These are phyloP conservation scores for Clonostachys solani DNA, from an alignment of 2,329 filamentous ascomycete species.

Conservation along the genomic window DNA sequence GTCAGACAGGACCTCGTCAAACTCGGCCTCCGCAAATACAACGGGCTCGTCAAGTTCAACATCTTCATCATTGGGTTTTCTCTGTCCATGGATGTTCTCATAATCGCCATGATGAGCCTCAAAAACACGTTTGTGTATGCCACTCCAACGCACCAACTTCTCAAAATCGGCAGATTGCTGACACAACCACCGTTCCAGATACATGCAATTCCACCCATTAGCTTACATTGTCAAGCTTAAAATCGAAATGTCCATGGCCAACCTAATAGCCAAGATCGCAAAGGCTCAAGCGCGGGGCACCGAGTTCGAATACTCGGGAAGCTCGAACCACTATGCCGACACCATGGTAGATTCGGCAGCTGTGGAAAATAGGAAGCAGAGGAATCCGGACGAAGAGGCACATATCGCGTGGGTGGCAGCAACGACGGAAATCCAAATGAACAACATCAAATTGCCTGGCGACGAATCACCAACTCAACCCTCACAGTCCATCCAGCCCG, in stretches of 20 bases:
- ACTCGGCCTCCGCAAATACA: constrained; percentile 43
- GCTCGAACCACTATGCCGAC: too few relatives aligned
- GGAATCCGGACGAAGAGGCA: background rate
- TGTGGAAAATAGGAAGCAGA: too few relatives aligned
- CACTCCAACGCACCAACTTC: rapidly evolving
- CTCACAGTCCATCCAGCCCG: too few relatives aligned
- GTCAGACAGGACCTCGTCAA: constrained; percentile 38
- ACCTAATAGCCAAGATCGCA: constrained; percentile 29
- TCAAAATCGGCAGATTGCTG: background rate
- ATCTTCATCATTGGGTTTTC: constrained; percentile 15
- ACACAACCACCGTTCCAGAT: constrained; percentile 21
- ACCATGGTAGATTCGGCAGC: too few relatives aligned
- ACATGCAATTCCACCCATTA: constrained; percentile 31
- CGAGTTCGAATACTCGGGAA: too few relatives aligned
- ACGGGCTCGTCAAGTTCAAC: constrained; percentile 31
- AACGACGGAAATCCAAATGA: background rate
- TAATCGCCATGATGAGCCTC: constrained; percentile 19
- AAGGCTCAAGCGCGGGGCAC: too few relatives aligned
- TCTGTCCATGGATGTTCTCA: constrained; percentile 15
- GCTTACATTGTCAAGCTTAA: constrained; percentile 43
- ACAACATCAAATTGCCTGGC: too few relatives aligned
- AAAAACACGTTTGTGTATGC: constrained; percentile 15
- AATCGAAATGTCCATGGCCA: constrained; percentile 46
- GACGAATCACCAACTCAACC: too few relatives aligned
- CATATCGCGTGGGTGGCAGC: background rate